These are phyloP conservation scores for Botrytis cinerea DNA, from an alignment of 2,329 filamentous ascomycete genomes.

Conservation along the genomic window DNA sequence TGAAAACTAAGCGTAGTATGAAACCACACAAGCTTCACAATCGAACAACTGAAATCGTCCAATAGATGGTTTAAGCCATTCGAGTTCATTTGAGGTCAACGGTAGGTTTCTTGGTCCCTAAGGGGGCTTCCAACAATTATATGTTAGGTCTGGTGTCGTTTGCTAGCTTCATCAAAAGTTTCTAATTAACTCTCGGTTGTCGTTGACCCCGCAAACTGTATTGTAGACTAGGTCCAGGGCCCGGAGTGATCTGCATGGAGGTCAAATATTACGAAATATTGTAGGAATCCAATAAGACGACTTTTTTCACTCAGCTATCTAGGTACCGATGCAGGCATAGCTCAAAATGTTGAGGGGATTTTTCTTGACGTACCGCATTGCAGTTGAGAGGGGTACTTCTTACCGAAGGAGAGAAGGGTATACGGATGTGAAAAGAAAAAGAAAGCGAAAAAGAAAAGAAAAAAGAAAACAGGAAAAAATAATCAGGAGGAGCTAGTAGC, in stretches of 20 bases:
- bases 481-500: background rate
- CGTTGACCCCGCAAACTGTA: slow-evolving; percentile 1
- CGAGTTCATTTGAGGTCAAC: background rate
- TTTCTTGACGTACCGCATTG: background rate
- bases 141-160: background rate
- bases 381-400: background rate
- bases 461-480: background rate
- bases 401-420: background rate
- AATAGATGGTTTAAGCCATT: background rate
- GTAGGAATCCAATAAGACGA: background rate
- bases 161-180: background rate
- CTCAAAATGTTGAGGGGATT: background rate
- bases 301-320: background rate
- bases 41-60: background rate
- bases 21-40: background rate
- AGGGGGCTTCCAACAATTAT: background rate
- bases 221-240: background rate
- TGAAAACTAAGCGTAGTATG: background rate
- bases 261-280: background rate
- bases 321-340: background rate
- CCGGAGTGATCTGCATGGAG: slow-evolving; percentile 4
- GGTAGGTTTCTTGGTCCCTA: background rate
- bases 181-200: background rate
- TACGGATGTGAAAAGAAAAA: too few species aligned
- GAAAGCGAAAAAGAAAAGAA: background rate